Evolutionary conservation across 139 green algal species (phyloP).

Genomic region (Chlorella sp.): DNA sequence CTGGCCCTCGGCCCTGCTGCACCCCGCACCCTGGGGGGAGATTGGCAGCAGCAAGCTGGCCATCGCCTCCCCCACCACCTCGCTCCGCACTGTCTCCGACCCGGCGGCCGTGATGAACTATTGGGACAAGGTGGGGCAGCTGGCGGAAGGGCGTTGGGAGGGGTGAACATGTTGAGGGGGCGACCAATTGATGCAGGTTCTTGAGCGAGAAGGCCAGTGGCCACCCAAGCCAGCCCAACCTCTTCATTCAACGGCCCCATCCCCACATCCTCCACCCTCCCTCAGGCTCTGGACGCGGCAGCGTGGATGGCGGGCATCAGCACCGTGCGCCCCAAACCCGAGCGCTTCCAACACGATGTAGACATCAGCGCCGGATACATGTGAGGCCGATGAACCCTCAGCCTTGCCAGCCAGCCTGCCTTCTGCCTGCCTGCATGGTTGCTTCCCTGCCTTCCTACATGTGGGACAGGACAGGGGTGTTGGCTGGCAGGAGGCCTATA

Average conservation of each 20-base stretch:
- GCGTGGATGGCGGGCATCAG: not conserved
- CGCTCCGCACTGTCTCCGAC: not conserved
- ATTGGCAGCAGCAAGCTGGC: not conserved
- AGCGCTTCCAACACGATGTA: not conserved
- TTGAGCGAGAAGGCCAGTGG: too few species aligned
- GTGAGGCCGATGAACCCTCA: too few species aligned
- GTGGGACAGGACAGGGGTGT: too few species aligned
- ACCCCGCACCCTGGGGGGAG: not conserved
- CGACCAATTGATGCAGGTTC: not conserved
- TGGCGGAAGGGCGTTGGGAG: too few species aligned
- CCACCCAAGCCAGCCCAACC: not conserved
- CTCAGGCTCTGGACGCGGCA: not conserved
- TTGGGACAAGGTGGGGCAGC: not conserved
- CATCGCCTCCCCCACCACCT: not conserved
- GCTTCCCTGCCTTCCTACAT: too few species aligned
- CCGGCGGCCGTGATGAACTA: not conserved
- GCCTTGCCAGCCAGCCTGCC: too few species aligned
- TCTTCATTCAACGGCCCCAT: too few species aligned
- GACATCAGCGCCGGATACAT: not conserved
- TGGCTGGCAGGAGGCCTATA: too few species aligned
- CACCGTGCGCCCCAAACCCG: not conserved
- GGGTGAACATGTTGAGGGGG: not conserved
- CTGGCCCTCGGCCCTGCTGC: not conserved
- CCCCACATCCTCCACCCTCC: not conserved
- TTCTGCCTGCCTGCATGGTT: too few species aligned